Evolutionary conservation across 768 basidiomycete species (phyloP).

Genomic region (Sistotremastrum niveocremeum): DNA sequence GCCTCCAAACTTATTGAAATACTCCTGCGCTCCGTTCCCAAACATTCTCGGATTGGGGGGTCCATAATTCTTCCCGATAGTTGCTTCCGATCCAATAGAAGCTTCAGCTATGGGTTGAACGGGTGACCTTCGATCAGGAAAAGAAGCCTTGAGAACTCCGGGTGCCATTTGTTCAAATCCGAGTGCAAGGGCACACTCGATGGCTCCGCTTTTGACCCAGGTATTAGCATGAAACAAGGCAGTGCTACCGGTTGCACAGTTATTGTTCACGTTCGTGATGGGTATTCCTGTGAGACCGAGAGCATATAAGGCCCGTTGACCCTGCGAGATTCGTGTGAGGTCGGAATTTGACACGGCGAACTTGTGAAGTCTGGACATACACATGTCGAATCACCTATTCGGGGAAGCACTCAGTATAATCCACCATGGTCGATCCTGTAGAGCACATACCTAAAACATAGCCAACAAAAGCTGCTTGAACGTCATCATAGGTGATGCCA

Average conservation of each 20-base stretch:
- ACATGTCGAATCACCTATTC: no score
- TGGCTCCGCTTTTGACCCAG: slow-evolving; percentile 53
- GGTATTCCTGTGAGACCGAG: slow-evolving; percentile 77
- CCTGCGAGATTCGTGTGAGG: neutral
- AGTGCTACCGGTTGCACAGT: slow-evolving; percentile 71
- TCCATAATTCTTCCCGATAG: slow-evolving; percentile 47
- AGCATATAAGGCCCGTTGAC: slow-evolving; percentile 63
- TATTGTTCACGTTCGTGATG: slow-evolving; percentile 79
- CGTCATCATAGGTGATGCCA: slow-evolving; percentile 73
- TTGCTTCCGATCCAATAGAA: slow-evolving; percentile 34
- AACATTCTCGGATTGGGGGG: slow-evolving; percentile 66
- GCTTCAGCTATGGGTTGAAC: slow-evolving; percentile 30
- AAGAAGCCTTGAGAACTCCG: slow-evolving; percentile 57
- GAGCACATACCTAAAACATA: slow-evolving; percentile 18
- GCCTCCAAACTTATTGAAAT: slow-evolving; percentile 62
- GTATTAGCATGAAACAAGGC: slow-evolving; percentile 66
- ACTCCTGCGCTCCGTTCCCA: slow-evolving; percentile 60
- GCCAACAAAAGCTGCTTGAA: slow-evolving; percentile 65
- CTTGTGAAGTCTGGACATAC: no score
- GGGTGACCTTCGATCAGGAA: slow-evolving; percentile 38
- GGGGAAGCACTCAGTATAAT: no score
- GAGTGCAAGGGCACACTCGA: slow-evolving; percentile 65
- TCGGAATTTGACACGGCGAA: no score
- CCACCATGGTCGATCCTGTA: neutral
- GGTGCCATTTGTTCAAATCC: slow-evolving; percentile 81